These are phyloP conservation scores for Fusarium guadeloupense DNA, from an alignment of 2,329 filamentous ascomycete species.

Conservation along the genomic window DNA sequence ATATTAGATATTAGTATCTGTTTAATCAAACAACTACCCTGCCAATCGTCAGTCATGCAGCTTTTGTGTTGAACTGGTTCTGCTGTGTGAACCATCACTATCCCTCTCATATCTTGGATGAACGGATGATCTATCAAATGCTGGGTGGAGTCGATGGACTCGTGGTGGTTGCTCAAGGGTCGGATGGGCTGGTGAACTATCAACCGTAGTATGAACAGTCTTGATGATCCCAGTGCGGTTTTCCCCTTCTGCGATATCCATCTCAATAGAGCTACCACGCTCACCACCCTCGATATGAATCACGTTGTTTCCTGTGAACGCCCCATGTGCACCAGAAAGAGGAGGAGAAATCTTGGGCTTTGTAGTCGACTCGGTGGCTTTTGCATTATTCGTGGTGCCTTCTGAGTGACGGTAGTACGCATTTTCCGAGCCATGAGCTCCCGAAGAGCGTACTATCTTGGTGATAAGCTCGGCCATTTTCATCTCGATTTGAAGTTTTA, in stretches of 20 bases:
- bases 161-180: no score
- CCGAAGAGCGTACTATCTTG: conserved; percentile 40
- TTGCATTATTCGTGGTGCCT: not conserved
- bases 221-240: conserved; percentile 24
- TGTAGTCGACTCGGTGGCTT: not conserved
- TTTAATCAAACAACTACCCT: no score
- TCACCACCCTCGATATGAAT: conserved; percentile 17
- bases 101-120: not conserved
- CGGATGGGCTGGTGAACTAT: not conserved
- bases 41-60: not conserved
- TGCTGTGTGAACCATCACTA: not conserved
- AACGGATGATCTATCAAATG: no score
- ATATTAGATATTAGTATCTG: no score
- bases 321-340: not conserved
- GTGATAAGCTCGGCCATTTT: conserved; percentile 60
- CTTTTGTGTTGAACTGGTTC: not conserved
- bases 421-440: not conserved
- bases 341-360: not conserved
- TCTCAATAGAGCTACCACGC: conserved; percentile 5
- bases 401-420: conserved; percentile 18
- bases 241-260: not conserved
- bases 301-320: not conserved
- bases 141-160: no score
- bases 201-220: conserved; percentile 36
- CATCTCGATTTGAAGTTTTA: conserved; percentile 62